Percentiles rank a stretch among this genome's conserved stretches.
phyloP scores from a whole-genome alignment of 2,329 filamentous ascomycete genomes.

The Epichloe coenophiala region DNA sequence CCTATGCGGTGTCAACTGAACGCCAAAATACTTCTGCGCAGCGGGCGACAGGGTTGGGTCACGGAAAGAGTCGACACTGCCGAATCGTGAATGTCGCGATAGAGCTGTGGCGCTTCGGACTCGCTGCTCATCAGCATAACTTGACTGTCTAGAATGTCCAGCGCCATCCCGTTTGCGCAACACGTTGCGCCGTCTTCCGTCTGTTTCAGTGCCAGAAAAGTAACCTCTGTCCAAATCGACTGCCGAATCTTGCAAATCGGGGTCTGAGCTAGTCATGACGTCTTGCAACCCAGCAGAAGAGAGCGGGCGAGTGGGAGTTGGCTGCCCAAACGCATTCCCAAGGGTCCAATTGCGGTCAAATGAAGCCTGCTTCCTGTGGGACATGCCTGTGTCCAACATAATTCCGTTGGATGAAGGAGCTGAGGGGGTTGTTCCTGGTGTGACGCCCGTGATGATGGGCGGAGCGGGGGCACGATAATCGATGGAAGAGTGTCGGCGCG shows the following conservation, averaged over 20 bases:
- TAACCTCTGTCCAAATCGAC: conserved; percentile 75
- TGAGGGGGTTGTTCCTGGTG: conserved; percentile 8
- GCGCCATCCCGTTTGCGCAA: conserved; percentile 63
- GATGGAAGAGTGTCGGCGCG: conserved; percentile 75
- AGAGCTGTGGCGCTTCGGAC: conserved; percentile 51
- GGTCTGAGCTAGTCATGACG: conserved; percentile 21
- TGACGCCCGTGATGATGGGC: conserved; percentile 8
- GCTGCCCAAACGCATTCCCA: conserved; percentile 32
- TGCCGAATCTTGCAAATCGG: conserved; percentile 31
- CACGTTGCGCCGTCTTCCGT: conserved; percentile 62
- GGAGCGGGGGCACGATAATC: conserved; percentile 42
- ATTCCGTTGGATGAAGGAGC: conserved; percentile 30
- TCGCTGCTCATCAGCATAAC: conserved; percentile 62
- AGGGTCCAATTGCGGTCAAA: conserved; percentile 61
- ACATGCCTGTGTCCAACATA: conserved; percentile 24
- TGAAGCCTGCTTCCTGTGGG: conserved; percentile 53
- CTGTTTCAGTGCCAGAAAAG: conserved; percentile 79
- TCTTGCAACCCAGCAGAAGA: conserved; percentile 40
- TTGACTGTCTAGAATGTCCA: conserved; percentile 56
- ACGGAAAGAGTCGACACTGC: conserved; percentile 62
- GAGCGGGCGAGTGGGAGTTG: conserved; percentile 28
- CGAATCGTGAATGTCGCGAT: conserved; percentile 63
- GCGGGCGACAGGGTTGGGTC: conserved; percentile 49
- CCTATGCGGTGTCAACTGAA: conserved; percentile 34
- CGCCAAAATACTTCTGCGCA: conserved; percentile 57